A percentile compares a stretch with the other conserved stretches of the same genome.
Conservation (phyloP, 768 basidiomycete species). For the Auriscalpium orientale region DNA sequence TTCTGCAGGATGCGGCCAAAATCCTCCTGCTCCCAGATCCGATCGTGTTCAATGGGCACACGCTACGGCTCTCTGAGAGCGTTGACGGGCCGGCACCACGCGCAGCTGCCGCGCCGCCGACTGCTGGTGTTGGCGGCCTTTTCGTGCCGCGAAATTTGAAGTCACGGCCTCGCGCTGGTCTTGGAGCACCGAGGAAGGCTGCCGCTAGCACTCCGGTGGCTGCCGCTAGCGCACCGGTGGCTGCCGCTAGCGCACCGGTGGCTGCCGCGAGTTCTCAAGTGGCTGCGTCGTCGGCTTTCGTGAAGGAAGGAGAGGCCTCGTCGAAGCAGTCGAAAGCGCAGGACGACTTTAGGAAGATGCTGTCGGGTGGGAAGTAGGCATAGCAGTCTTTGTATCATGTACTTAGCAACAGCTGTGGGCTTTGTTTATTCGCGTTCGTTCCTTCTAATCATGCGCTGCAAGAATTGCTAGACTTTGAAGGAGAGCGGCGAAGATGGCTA, state of each 20-base stretch:
- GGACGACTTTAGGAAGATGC: constrained; percentile 83
- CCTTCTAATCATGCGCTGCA: too few relatives aligned
- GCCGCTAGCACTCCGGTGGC: constrained; percentile 5
- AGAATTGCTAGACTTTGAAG: too few relatives aligned
- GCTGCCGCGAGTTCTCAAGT: constrained; percentile 15
- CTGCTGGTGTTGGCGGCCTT: constrained; percentile 34
- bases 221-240: constrained; percentile 15
- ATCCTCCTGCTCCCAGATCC: constrained; percentile 66
- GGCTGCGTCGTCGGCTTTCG: constrained; percentile 15
- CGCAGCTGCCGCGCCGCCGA: constrained; percentile 24
- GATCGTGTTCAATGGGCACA: constrained; percentile 57
- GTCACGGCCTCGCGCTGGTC: constrained; percentile 64
- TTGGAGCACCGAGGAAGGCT: constrained; percentile 48
- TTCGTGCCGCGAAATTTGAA: constrained; percentile 63
- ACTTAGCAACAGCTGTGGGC: not conserved
- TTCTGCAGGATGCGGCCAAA: constrained; percentile 71
- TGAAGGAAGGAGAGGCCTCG: constrained; percentile 11
- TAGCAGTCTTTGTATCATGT: not conserved
- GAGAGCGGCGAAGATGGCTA: too few relatives aligned
- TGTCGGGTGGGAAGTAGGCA: constrained; percentile 28
- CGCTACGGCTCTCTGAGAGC: constrained; percentile 55
- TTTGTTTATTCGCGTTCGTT: too few relatives aligned
- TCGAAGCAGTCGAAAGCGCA: constrained; percentile 46
- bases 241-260: constrained; percentile 9
- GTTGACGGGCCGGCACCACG: constrained; percentile 25